Percentiles rank a stretch among this genome's conserved stretches.
Conservation (phyloP, 2,329 filamentous ascomycete genomes). For the Clarireedia sp. region DNA sequence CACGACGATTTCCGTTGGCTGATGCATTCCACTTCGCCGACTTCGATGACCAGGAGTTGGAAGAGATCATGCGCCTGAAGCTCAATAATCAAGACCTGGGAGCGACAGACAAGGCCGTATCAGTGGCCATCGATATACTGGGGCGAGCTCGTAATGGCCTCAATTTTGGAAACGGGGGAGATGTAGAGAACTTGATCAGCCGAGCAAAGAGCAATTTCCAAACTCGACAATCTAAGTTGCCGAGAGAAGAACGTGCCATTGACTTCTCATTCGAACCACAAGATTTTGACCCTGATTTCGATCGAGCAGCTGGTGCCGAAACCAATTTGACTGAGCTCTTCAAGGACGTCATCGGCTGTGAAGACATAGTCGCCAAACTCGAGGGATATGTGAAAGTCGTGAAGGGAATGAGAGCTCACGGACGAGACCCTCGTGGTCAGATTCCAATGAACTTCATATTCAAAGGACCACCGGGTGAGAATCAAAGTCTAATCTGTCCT, state of each 20-base stretch:
- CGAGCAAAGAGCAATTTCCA: conserved; percentile 36
- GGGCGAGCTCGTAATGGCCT: conserved; percentile 51
- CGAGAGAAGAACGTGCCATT: conserved; percentile 8
- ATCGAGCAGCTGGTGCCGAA: conserved; percentile 35
- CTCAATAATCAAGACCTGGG: conserved; percentile 47
- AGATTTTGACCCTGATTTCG: conserved; percentile 48
- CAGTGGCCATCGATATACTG: conserved; percentile 52
- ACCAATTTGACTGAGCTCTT: conserved; percentile 41
- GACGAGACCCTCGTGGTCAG: conserved; percentile 41
- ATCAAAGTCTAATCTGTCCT: neutral
- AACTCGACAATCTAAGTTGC: conserved; percentile 17
- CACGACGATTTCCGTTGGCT: conserved; percentile 55
- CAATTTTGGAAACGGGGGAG: conserved; percentile 66
- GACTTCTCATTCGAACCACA: conserved; percentile 24
- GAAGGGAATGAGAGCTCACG: conserved; percentile 36
- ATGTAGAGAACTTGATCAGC: conserved; percentile 62
- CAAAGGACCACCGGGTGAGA: conserved; percentile 47
- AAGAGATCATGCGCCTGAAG: conserved; percentile 54
- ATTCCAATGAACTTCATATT: conserved; percentile 53
- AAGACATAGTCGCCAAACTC: conserved; percentile 41
- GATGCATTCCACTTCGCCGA: conserved; percentile 63
- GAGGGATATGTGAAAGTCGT: conserved; percentile 40
- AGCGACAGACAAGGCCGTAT: conserved; percentile 43
- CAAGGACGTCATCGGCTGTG: conserved; percentile 42
- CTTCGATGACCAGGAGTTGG: conserved; percentile 51